Evolutionary conservation across 2,329 filamentous ascomycete species (phyloP).

Genomic region (Phaeosphaeria sp.): DNA sequence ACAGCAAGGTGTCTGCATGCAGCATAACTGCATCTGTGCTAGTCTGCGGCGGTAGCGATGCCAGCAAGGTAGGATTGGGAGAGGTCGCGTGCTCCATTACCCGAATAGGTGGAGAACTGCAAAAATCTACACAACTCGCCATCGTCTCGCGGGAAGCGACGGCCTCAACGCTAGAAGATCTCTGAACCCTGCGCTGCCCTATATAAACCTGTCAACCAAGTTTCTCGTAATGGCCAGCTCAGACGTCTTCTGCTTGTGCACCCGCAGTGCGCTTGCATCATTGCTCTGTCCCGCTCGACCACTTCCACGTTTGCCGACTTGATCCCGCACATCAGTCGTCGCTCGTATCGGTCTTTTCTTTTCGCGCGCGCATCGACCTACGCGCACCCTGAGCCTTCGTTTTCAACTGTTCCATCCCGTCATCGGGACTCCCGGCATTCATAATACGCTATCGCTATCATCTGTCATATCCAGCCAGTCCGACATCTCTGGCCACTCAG

Average conservation of each 20-base stretch:
- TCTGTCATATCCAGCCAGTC: slow-evolving; percentile 11
- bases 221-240: slow-evolving; percentile 11
- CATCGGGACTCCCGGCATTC: slow-evolving; percentile 22
- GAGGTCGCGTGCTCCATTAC: slow-evolving; percentile 24
- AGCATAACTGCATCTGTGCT: slow-evolving; percentile 2
- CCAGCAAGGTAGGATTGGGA: slow-evolving; percentile 10
- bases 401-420: slow-evolving; percentile 3
- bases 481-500: slow-evolving; percentile 24
- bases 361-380: neutral
- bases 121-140: slow-evolving; percentile 14
- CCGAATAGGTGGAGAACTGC: slow-evolving; percentile 18
- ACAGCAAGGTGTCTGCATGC: neutral
- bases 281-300: neutral
- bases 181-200: slow-evolving; percentile 15
- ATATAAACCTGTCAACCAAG: slow-evolving; percentile 23
- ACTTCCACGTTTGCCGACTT: neutral
- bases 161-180: slow-evolving; percentile 30
- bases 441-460: slow-evolving; percentile 15
- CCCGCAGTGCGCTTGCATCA: slow-evolving; percentile 6
- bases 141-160: slow-evolving; percentile 23
- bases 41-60: slow-evolving; percentile 3
- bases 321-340: neutral
- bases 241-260: slow-evolving; percentile 11
- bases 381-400: neutral
- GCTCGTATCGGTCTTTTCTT: neutral